Percentiles rank a stretch among this genome's conserved stretches.
phyloP scores from a whole-genome alignment of 148 eudicot species.

The Chenopodium formosanum region DNA sequence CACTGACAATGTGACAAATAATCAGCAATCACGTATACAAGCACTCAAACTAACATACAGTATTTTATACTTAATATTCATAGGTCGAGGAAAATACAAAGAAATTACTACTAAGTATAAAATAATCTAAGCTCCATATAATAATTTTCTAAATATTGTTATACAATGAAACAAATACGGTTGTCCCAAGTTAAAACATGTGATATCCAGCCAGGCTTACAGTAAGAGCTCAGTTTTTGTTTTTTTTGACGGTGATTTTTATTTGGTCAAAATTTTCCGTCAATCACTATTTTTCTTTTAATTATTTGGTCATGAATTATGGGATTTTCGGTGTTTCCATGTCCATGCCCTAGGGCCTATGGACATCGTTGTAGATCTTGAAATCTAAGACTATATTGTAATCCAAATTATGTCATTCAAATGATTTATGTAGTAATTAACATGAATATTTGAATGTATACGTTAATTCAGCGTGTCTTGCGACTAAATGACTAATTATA shows the following conservation, averaged over 20 bases:
- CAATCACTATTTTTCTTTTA: background rate
- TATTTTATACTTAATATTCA: too few species aligned
- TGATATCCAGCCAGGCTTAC: constrained; percentile 27
- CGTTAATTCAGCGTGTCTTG: too few species aligned
- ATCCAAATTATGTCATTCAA: background rate
- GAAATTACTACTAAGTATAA: too few species aligned
- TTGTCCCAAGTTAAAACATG: constrained; percentile 13
- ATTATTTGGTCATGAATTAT: background rate
- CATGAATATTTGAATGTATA: too few species aligned
- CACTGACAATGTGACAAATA: too few species aligned
- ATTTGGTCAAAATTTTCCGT: background rate
- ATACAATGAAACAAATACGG: background rate
- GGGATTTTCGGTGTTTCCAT: background rate
- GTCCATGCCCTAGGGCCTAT: background rate
- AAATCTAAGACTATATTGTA: background rate
- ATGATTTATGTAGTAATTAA: background rate
- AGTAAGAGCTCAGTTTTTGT: background rate
- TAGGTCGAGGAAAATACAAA: background rate
- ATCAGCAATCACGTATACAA: background rate
- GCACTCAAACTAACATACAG: too few species aligned
- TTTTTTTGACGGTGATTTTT: background rate
- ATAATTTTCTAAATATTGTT: background rate
- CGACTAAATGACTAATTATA: too few species aligned
- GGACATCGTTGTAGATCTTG: background rate
- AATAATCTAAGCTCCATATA: too few species aligned